Evolutionary conservation across 2,329 filamentous ascomycete species (phyloP).

Genomic region (Cytospora schulzeri): DNA sequence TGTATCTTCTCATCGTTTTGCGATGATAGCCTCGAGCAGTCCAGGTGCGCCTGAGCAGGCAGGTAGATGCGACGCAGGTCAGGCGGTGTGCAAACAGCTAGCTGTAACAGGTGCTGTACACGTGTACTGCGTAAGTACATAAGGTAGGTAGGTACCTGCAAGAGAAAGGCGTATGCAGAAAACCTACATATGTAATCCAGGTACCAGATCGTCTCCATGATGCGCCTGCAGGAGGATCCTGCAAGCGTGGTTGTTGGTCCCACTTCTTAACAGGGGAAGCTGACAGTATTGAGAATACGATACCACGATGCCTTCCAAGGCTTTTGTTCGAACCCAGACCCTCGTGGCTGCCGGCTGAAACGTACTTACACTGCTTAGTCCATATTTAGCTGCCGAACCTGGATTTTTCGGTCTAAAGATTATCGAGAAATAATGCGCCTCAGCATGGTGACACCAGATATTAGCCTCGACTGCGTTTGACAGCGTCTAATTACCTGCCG

Average conservation of each 20-base stretch:
- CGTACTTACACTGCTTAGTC: not conserved
- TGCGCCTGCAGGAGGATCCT: conserved; percentile 1
- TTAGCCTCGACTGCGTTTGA: conserved; percentile 7
- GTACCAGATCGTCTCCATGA: conserved; percentile 17
- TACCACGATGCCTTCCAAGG: not conserved
- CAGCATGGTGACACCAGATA: conserved; percentile 6
- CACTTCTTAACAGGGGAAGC: not conserved
- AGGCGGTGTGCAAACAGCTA: conserved; percentile 2
- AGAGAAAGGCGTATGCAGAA: not conserved
- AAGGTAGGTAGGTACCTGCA: not conserved
- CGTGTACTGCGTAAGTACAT: not conserved
- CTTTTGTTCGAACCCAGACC: not conserved
- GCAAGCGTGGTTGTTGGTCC: not conserved
- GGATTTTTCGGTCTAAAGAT: not conserved
- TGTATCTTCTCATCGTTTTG: too few species aligned
- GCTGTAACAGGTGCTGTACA: not conserved
- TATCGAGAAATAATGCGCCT: not conserved
- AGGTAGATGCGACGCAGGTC: not conserved
- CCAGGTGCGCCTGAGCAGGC: not conserved
- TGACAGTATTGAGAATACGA: not conserved
- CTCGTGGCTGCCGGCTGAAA: not conserved
- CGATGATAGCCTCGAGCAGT: too few species aligned
- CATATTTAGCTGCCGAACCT: not conserved
- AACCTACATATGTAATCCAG: not conserved
- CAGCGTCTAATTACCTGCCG: conserved; percentile 9